Evolutionary conservation across 140 eudicot genomes (phyloP).

Genomic region (Stevia rebaudiana): DNA sequence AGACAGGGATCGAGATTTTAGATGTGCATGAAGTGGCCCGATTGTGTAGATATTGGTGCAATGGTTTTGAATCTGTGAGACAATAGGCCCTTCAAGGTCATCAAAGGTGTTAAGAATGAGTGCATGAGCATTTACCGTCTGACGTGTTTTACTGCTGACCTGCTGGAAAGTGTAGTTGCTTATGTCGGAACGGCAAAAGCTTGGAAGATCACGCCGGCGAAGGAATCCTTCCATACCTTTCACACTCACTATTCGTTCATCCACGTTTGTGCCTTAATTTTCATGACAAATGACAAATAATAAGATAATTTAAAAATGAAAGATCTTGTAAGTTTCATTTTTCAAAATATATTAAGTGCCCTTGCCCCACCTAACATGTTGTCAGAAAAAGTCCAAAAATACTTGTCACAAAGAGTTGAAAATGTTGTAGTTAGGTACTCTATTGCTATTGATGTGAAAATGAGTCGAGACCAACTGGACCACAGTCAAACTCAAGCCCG

Average conservation of each 20-base stretch:
- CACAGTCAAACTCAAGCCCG: too few relatives aligned
- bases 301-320: too few relatives aligned
- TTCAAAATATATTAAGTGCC: too few relatives aligned
- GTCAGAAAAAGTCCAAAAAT: too few relatives aligned
- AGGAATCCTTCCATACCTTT: slow-evolving; percentile 57
- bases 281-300: background rate
- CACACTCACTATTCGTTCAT: slow-evolving; percentile 31
- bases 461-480: too few relatives aligned
- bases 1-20: slow-evolving; percentile 25
- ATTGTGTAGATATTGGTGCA: slow-evolving; percentile 45
- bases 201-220: slow-evolving; percentile 60
- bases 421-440: too few relatives aligned
- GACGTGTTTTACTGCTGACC: slow-evolving; percentile 2
- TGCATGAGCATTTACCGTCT: slow-evolving; percentile 20
- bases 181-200: slow-evolving; percentile 37
- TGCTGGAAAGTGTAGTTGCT: slow-evolving; percentile 1
- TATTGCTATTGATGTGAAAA: too few relatives aligned
- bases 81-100: slow-evolving; percentile 46
- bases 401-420: too few relatives aligned
- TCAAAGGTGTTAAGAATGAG: slow-evolving; percentile 60
- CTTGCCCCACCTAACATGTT: too few relatives aligned
- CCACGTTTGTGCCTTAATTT: slow-evolving; percentile 40
- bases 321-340: too few relatives aligned
- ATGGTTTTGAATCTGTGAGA: slow-evolving; percentile 33
- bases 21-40: slow-evolving; percentile 55